Conservation (phyloP, 495 filamentous ascomycete species). For the Podospora bellae-mahoneyi region DNA sequence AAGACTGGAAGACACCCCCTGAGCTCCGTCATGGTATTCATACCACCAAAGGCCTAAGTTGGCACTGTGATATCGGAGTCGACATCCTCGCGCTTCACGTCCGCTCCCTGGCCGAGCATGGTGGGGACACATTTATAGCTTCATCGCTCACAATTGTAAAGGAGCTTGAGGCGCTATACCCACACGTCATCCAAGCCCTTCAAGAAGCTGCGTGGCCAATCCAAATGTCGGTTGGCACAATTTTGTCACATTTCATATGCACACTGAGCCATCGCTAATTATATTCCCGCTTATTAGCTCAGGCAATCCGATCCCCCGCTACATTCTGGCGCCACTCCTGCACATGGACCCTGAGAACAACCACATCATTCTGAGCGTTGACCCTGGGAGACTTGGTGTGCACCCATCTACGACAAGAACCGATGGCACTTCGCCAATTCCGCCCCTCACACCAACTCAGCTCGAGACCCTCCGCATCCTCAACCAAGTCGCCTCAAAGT, state of each 20-base stretch:
- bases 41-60: constrained; percentile 38
- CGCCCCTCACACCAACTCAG: constrained; percentile 34
- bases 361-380: constrained; percentile 39
- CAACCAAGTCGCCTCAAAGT: constrained; percentile 31
- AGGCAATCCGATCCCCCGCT: constrained; percentile 28
- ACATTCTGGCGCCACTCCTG: constrained; percentile 40
- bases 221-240: constrained; percentile 38
- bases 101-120: constrained; percentile 35
- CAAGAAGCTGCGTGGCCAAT: constrained; percentile 38
- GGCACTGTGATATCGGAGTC: constrained; percentile 45
- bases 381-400: constrained; percentile 44
- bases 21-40: constrained; percentile 48
- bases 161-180: constrained; percentile 33
- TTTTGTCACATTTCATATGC: background rate
- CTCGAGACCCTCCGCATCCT: constrained; percentile 36
- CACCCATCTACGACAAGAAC: constrained; percentile 30
- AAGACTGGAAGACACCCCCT: constrained; percentile 39
- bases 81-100: constrained; percentile 45
- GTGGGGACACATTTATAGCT: constrained; percentile 43
- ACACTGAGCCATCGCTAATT: background rate
- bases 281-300: constrained; percentile 28
- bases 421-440: constrained; percentile 19
- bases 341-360: constrained; percentile 27
- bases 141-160: constrained; percentile 41
- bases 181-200: constrained; percentile 33